Base-by-base conservation (phyloP, 2,329 filamentous ascomycete genomes). In the Colletotrichum cordylinicola region DNA sequence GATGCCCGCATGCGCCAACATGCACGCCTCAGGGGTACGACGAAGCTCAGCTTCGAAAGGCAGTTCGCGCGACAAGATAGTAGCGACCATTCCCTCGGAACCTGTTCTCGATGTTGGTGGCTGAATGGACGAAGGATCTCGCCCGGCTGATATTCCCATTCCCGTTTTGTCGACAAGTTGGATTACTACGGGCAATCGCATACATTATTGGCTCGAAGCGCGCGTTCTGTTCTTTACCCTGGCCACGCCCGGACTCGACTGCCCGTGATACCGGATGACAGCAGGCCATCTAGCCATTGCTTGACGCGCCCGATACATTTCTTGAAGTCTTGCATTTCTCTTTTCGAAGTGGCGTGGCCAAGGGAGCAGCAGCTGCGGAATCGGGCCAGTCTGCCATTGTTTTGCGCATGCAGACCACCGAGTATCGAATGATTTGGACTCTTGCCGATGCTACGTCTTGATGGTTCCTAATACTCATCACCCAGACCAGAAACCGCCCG, bases 1-100 rank as follows among this genome's bases (percentile, higher is more conserved):
- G 55, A 39, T n/a, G 18, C 27, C 64, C 35, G 56, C 69, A 48
- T 48, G 6, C 37, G 70, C 39, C 56, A 27, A 39, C 33, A 68
- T 73, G 70, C 62, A 48, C 18, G 58, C 39, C 27, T 75, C 61
- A 72, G 61, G 68, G 72, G 55, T 39, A n/a, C 61, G 15, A 43
- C 8, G n/a, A 37, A 67, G 8, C 18, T 35, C 70, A 72, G 33
- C 15, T 27, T 56, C 29, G 43, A 29, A 58, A 56, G 27, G 7
- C n/a, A 27, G 9, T 33, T 10, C 24, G 27, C 24, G 27, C 43
- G 3, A 21, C 29, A 55, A 39, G 56, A 56, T 43, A 58, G 31
- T 56, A 69, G 29, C 29, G 35, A 18, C 67, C 24, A 3, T 24
- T 21, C 27, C 48, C 48, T 39, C 35, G 8, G 33, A 15, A 16